Evolutionary conservation across 768 basidiomycete species (phyloP), one percentile per base, ranked within the genome.

Genomic region (Leccinum variicolor): DNA sequence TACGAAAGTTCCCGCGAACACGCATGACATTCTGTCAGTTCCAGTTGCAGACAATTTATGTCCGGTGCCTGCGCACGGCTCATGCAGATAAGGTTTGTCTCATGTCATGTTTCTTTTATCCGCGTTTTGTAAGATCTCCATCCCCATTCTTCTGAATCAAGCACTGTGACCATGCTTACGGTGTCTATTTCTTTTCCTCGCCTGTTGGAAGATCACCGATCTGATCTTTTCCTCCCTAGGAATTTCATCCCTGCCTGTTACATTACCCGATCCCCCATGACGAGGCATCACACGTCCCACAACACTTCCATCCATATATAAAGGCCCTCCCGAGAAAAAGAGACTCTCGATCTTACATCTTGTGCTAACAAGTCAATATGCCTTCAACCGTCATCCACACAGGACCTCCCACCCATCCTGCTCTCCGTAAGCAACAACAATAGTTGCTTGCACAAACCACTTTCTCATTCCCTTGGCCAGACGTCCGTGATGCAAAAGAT

Each of bases 401-500:
- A 2, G 70, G 72, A 28, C 66, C 66, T 8, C 64, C 72, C 14
- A 71, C 70, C 2, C 70, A 71, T 49, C 66, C 72, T 25, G 46
- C 72, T 34, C 68, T 71, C 48, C 68, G 70, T 71, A 69, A 56
- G 70, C 64, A 13, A 69, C 73, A 69, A 72, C 62, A 13, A 45
- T 33, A 21, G 13, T 11, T 28, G n/a, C 29, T 53, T 31, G 41
- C 39, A 17, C 26, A 28, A 5, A 31, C 3, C 26, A 41, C 26
- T 31, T 13, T 57, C 55, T 61, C 47, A 58, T 39, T 31, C 53
- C 9, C 50, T 33, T 9, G 17, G 3, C 43, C 57, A 92, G 90
- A 90, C 65, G 81, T 91, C 34, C 84, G 89, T 15, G 87, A 90
- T 70, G 87, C 87, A n/a, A 81, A 82, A 59, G 89, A 92, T 67